These are phyloP conservation scores for Trichoderma harzianum DNA, from an alignment of 2,329 filamentous ascomycete genomes.

Conservation along the genomic window DNA sequence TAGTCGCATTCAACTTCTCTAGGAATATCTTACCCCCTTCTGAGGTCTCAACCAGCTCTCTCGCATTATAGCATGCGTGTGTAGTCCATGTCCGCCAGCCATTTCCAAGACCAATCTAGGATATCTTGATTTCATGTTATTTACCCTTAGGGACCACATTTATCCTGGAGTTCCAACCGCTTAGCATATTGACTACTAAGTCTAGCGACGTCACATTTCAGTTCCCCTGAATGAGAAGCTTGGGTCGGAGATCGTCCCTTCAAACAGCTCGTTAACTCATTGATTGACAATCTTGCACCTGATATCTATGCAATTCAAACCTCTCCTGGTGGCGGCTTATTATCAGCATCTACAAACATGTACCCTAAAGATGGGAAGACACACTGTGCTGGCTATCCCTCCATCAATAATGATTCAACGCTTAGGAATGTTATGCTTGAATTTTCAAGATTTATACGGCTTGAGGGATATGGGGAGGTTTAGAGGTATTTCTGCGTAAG, in stretches of 20 bases:
- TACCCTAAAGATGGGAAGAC: neutral
- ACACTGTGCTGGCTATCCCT: neutral
- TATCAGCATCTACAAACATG: neutral
- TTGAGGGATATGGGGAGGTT: rapidly evolving
- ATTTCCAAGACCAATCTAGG: neutral
- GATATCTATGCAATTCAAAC: neutral
- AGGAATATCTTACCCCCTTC: neutral
- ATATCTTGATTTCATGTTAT: neutral
- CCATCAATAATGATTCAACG: neutral
- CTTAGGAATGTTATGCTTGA: neutral
- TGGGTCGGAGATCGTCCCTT: neutral
- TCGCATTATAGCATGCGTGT: neutral
- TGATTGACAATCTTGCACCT: neutral
- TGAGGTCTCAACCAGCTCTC: neutral
- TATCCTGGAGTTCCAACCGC: neutral
- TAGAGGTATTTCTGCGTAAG: neutral
- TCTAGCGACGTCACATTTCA: neutral
- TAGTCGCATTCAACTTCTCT: neutral
- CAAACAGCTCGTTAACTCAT: neutral
- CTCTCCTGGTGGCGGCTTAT: neutral
- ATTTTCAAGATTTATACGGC: neutral
- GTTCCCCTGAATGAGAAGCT: neutral
- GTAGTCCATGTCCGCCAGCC: rapidly evolving
- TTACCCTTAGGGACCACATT: rapidly evolving
- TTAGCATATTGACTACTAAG: neutral